These are phyloP conservation scores for Hyphopichia burtonii DNA, from an alignment of 1,139 yeast species.

Conservation along the genomic window DNA sequence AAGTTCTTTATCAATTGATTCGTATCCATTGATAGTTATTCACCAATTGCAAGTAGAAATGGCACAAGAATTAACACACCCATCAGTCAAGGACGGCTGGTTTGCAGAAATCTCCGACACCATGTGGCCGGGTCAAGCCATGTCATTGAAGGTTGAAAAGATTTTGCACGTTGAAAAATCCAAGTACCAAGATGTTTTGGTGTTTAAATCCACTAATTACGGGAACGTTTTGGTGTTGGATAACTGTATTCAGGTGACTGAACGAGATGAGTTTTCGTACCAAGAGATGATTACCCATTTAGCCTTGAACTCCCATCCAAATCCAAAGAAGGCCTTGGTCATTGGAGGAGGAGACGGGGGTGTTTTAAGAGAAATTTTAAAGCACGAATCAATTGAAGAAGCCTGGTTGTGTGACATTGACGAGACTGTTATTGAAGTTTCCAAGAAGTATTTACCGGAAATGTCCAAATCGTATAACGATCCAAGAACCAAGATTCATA, in stretches of 20 bases:
- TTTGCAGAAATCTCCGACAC: constrained; percentile 84
- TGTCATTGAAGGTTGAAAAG: constrained; percentile 79
- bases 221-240: constrained; percentile 92
- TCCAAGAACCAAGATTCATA: constrained; percentile 78
- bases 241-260: constrained; percentile 89
- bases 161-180: constrained; percentile 79
- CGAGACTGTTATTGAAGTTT: constrained; percentile 79
- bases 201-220: constrained; percentile 81
- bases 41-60: constrained; percentile 8
- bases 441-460: constrained; percentile 80
- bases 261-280: constrained; percentile 90
- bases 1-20: too few relatives aligned
- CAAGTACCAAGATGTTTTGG: constrained; percentile 83
- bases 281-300: constrained; percentile 95
- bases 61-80: constrained; percentile 59
- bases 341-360: constrained; percentile 99
- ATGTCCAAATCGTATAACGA: constrained; percentile 79
- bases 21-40: background rate
- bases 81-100: constrained; percentile 82
- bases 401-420: constrained; percentile 92
- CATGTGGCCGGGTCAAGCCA: constrained; percentile 96
- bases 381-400: constrained; percentile 78
- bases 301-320: constrained; percentile 85
- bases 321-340: constrained; percentile 85
- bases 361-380: constrained; percentile 86